These are phyloP conservation scores for Wakefieldia striispora DNA, from an alignment of 768 basidiomycete genomes.

Conservation along the genomic window DNA sequence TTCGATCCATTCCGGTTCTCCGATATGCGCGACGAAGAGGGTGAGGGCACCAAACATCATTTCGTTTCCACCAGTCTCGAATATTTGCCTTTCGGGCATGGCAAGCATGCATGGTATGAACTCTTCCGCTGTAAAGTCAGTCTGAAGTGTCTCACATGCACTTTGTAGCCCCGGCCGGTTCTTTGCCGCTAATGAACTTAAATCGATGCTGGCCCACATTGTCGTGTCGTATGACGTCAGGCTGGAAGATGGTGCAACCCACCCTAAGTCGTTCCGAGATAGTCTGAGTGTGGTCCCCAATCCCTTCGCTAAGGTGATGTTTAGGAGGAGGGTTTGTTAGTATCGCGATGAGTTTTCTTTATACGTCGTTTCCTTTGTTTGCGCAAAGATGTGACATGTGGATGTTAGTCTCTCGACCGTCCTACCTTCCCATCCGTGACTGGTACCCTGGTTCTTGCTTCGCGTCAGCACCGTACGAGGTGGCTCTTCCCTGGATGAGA, in stretches of 20 bases:
- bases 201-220: conserved; percentile 12
- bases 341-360: too few relatives aligned
- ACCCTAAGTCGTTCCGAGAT: conserved; percentile 7
- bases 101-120: conserved; percentile 9
- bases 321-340: background rate
- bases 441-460: too few relatives aligned
- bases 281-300: background rate
- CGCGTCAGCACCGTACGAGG: too few relatives aligned
- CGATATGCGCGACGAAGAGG: conserved; percentile 32
- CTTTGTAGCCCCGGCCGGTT: conserved; percentile 9
- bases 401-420: too few relatives aligned
- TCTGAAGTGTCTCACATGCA: background rate
- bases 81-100: conserved; percentile 21
- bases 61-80: conserved; percentile 32
- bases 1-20: conserved; percentile 38
- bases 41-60: conserved; percentile 34
- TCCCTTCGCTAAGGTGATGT: background rate
- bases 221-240: conserved; percentile 8
- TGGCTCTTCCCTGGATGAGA: too few relatives aligned
- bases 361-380: too few relatives aligned
- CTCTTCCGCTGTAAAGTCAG: background rate
- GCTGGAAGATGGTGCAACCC: background rate
- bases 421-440: too few relatives aligned
- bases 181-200: conserved; percentile 9
- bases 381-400: too few relatives aligned